phyloP scores from a whole-genome alignment of 2,329 filamentous ascomycete genomes.

The Ceratocystis diversiconidia region DNA sequence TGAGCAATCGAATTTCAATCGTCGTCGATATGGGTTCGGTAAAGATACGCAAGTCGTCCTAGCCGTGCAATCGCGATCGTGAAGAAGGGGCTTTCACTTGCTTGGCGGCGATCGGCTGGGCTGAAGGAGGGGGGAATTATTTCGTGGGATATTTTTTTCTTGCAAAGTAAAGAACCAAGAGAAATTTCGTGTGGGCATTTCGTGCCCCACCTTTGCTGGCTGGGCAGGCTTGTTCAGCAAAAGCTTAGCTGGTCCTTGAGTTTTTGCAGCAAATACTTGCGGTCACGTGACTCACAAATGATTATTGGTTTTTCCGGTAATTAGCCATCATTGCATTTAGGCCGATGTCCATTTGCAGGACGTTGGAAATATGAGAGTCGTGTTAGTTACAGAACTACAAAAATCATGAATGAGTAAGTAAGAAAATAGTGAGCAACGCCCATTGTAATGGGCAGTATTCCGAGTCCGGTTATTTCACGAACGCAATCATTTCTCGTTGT shows the following conservation, averaged over 20 bases:
- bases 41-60: conserved; percentile 1
- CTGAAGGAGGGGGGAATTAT: conserved; percentile 11
- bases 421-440: no score
- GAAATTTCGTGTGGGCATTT: conserved; percentile 17
- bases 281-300: not conserved
- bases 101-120: conserved; percentile 8
- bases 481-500: no score
- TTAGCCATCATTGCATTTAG: no score
- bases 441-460: no score
- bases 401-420: no score
- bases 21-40: conserved; percentile 2
- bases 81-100: conserved; percentile 16
- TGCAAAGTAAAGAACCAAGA: not conserved
- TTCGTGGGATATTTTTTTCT: conserved; percentile 16
- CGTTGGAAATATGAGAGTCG: no score
- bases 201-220: conserved; percentile 7
- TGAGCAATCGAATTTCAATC: conserved; percentile 7
- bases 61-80: conserved; percentile 13
- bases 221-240: not conserved
- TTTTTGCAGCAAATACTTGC: not conserved
- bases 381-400: no score
- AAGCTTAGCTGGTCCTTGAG: not conserved
- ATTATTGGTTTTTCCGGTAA: no score
- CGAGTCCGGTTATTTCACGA: no score
- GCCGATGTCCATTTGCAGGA: no score